phyloP scores from a whole-genome alignment of 139 green algal species.

The Nannochloris sp. region DNA sequence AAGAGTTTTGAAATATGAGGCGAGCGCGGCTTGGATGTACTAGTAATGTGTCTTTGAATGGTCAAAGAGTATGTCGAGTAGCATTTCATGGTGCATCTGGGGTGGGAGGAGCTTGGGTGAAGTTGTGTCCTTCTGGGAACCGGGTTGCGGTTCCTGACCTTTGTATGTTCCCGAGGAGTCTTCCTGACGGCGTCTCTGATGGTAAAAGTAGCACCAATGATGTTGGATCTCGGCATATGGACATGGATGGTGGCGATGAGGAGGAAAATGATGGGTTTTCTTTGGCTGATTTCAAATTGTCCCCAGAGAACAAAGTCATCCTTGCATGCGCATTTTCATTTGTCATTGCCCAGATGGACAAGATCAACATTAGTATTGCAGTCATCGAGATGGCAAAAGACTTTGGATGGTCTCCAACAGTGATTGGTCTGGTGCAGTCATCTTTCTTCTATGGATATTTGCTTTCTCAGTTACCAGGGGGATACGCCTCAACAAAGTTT shows the following conservation, averaged over 20 bases:
- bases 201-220: background rate
- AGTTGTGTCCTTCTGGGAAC: too few species aligned
- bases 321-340: conserved; percentile 67
- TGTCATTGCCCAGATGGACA: conserved; percentile 93
- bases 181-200: background rate
- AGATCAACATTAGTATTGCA: conserved; percentile 93
- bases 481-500: conserved; percentile 59
- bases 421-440: conserved; percentile 74
- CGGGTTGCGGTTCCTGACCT: too few species aligned
- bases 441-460: conserved; percentile 85
- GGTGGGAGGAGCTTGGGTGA: too few species aligned
- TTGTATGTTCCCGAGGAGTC: background rate
- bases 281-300: conserved; percentile 46
- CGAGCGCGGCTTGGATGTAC: too few species aligned
- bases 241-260: background rate
- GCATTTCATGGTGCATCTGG: too few species aligned
- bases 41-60: too few species aligned
- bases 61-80: too few species aligned
- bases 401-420: conserved; percentile 76
- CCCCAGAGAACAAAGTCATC: conserved; percentile 62
- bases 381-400: conserved; percentile 95
- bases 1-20: too few species aligned
- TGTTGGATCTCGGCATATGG: background rate
- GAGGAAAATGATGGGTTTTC: conserved; percentile 2
- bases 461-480: conserved; percentile 79